phyloP scores from a whole-genome alignment of 2,329 filamentous ascomycete genomes.

The Arthroderma sp. region DNA sequence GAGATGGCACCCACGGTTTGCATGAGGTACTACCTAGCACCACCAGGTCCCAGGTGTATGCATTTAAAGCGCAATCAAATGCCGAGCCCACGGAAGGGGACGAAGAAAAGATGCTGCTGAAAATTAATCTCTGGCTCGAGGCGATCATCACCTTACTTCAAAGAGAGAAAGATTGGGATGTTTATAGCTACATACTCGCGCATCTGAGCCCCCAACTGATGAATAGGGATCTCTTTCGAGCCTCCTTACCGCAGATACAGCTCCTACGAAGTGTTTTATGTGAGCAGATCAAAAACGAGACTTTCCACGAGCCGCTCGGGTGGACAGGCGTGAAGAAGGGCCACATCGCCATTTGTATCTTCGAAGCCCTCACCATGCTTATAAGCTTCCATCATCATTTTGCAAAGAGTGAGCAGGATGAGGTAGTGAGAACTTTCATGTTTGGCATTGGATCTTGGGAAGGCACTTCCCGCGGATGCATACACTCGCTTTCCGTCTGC shows the following conservation, averaged over 20 bases:
- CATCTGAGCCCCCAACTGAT: conserved; percentile 77
- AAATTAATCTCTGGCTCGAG: conserved; percentile 61
- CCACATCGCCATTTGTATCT: conserved; percentile 78
- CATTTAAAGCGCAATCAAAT: conserved; percentile 29
- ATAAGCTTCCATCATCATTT: conserved; percentile 84
- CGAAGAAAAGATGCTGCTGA: conserved; percentile 36
- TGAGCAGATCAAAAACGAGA: conserved; percentile 65
- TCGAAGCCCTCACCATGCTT: conserved; percentile 74
- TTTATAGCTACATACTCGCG: conserved; percentile 80
- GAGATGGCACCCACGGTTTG: conserved; percentile 39
- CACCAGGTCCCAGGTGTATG: conserved; percentile 39
- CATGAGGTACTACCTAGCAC: conserved; percentile 39
- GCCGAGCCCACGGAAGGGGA: conserved; percentile 18
- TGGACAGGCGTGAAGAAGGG: conserved; percentile 70
- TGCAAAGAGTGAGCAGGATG: conserved; percentile 72
- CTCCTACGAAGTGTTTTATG: conserved; percentile 64
- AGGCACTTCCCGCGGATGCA: conserved; percentile 78
- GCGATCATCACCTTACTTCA: conserved; percentile 60
- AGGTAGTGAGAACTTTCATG: conserved; percentile 75
- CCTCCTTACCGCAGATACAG: conserved; percentile 60
- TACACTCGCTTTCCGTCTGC: conserved; percentile 87
- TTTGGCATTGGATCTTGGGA: conserved; percentile 74
- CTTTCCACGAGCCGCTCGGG: conserved; percentile 67
- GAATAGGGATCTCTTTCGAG: conserved; percentile 75
- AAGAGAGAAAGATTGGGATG: conserved; percentile 70